phyloP scores from a whole-genome alignment of 1,284 basidiomycete genomes.

The Apiotrichum montevideense region DNA sequence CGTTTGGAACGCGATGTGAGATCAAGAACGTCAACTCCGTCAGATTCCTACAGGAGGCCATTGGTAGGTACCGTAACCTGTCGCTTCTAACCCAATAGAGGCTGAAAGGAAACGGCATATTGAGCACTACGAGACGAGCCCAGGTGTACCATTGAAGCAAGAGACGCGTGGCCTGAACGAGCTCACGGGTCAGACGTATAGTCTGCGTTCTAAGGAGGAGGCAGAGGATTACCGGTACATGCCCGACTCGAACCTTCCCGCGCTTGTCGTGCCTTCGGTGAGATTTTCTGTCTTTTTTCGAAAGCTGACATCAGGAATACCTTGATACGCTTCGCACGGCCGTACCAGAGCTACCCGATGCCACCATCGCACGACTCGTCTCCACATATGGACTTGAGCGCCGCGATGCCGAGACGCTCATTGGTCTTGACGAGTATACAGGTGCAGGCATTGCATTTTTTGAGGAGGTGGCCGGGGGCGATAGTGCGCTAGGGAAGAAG shows the following conservation, averaged over 20 bases:
- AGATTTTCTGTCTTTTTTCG: neutral
- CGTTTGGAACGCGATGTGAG: slow-evolving; percentile 82
- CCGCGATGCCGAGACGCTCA: slow-evolving; percentile 67
- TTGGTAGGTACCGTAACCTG: slow-evolving; percentile 54
- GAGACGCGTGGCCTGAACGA: slow-evolving; percentile 92
- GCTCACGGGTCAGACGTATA: slow-evolving; percentile 69
- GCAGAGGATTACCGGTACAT: slow-evolving; percentile 96
- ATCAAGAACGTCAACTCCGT: slow-evolving; percentile 96
- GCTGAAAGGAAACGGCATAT: slow-evolving; percentile 42
- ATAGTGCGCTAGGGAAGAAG: slow-evolving; percentile 50
- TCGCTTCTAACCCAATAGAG: slow-evolving; percentile 52
- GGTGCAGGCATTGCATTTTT: slow-evolving; percentile 63
- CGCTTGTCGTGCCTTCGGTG: slow-evolving; percentile 57
- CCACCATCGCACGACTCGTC: slow-evolving; percentile 58
- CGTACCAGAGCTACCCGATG: slow-evolving; percentile 74
- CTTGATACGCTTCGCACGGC: slow-evolving; percentile 53
- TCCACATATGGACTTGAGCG: slow-evolving; percentile 55
- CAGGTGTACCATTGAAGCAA: slow-evolving; percentile 50
- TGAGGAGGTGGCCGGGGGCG: slow-evolving; percentile 53
- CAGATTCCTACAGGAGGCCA: slow-evolving; percentile 76
- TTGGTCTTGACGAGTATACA: slow-evolving; percentile 58
- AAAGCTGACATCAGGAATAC: slow-evolving; percentile 51
- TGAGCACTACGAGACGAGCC: slow-evolving; percentile 27
- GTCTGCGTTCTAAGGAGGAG: slow-evolving; percentile 82
- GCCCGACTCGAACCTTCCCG: slow-evolving; percentile 91